Percentiles rank a stretch among this genome's conserved stretches.
Conservation (phyloP, 495 filamentous ascomycete species). For the Amphirosellinia nigrospora region DNA sequence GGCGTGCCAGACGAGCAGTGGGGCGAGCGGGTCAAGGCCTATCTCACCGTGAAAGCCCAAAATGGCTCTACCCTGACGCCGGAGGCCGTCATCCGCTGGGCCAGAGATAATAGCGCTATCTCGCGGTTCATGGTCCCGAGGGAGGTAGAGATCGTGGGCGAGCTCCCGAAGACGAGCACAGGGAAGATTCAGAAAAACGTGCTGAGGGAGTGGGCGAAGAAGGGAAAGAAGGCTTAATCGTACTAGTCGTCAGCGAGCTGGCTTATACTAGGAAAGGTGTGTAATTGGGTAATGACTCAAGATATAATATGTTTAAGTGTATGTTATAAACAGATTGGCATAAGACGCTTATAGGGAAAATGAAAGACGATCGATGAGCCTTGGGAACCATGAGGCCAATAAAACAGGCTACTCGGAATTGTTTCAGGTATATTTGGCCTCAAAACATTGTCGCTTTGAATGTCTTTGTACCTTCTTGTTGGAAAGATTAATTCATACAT, state of each 20-base stretch:
- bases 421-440: background rate
- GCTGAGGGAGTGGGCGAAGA: conserved; percentile 83
- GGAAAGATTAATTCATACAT: background rate
- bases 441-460: background rate
- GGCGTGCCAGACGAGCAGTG: conserved; percentile 89
- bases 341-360: background rate
- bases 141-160: conserved; percentile 86
- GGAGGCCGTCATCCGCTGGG: conserved; percentile 84
- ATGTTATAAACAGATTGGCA: background rate
- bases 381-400: background rate
- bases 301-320: background rate
- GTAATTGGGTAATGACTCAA: background rate
- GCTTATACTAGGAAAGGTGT: background rate
- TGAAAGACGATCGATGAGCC: no score
- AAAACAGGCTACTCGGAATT: background rate
- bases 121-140: conserved; percentile 95
- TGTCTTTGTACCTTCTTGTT: background rate
- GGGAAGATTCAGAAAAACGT: conserved; percentile 98
- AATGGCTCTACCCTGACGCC: conserved; percentile 57
- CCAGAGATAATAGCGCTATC: conserved; percentile 75
- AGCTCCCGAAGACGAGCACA: conserved; percentile 95
- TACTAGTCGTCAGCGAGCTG: background rate
- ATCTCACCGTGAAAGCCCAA: conserved; percentile 74
- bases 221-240: conserved; percentile 34
- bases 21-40: conserved; percentile 95